Base-by-base conservation (phyloP, 2,329 filamentous ascomycete genomes). In the Aspergillus sp. region DNA sequence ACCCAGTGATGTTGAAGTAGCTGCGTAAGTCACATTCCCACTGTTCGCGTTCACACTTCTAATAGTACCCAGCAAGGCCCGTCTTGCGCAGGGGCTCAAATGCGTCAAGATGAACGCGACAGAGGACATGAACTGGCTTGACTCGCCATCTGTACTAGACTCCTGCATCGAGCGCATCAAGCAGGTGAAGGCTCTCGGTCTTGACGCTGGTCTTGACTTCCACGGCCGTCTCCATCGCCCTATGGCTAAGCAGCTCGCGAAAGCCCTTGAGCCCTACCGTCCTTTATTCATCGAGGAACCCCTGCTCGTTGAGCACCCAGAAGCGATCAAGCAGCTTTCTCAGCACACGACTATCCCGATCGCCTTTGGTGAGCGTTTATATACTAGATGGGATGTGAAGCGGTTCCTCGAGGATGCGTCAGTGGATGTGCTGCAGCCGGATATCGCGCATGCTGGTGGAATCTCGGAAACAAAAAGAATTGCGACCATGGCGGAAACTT, bases 221-320 rank as follows among this genome's bases (percentile, higher is more conserved):
- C 90, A 93, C 71, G 90, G 90, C 2, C 85, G 89, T 10, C 79
- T 91, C 0, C 90, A 92, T 75, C 89, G 88, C 62, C 88, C 89
- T 15, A 92, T 92, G 89, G 90, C 89, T 0, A 91, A 90, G 66
- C 90, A 92, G 66, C 82, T 93, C 2, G 88, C 88, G 1, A 83
- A 83, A 60, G 81, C 83, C 0, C 80, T 92, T 0, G 88, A 89
- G 63, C 88, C 88, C 0, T 83, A 90, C 64, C 81, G 81, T 1
- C 90, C 89, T 0, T 77, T 92, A 15, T 92, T 92, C 71, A 87
- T 92, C 49, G 90, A 92, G 70, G 89, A 92, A 65, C 89, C 89
- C 0, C 76, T 92, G 1, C 81, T 92, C 0, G 88, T 84, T 1
- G 90, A 92, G 68, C 87, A 92, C 59, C 78, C 82, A 0, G 87